Evolutionary conservation across 371 early-diverging fungal genomes (phyloP), one percentile per base, ranked within the genome.

Genomic region (Apophysomyces sp.): DNA sequence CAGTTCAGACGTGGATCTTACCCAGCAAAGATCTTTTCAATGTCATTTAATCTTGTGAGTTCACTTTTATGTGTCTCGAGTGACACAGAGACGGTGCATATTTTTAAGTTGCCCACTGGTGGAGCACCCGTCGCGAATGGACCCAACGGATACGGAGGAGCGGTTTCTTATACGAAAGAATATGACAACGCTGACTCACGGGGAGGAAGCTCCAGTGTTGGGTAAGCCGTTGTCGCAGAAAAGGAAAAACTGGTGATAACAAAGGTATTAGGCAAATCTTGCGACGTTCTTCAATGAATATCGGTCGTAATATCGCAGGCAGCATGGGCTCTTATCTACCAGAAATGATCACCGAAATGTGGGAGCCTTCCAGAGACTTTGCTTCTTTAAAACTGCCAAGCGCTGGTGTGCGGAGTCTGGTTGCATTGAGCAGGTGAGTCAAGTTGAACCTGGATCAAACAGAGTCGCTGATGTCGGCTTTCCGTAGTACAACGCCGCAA

Each of bases 1-100:
- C 97, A 98, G 74, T 96, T 98, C 77, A 87, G 98, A 58, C 81
- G 98, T 29, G 98, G 98, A 55, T 86, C 96, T 5, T 95, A 94
- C 67, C 88, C 94, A 2, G 92, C 97, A 18, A 83, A 88, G 44
- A 98, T 98, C 60, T 92, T 89, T 66, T 95, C 93, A 21, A 85
- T 98, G 52, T 83, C 95, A 0, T 98, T 98, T 70, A 94, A 94
- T 62, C 73, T 90, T 2, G 84, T 88, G 18, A 88, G 86, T 61
- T 86, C 92, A 5, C 70, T 95, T 36, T 83, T 98, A 15, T 86
- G 92, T 67, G 96, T 95, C 2, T 93, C 95, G 0, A 90, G 91
- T 60, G 97, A 94, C 59, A 92, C 96, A 0, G 97, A 98, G 54
- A 98, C 98, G 0, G 93, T 98, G n/a, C 98, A 98, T 66, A 91